Conservation (phyloP, 1,284 basidiomycete species). For the Kalmanozyma brasiliensis region DNA sequence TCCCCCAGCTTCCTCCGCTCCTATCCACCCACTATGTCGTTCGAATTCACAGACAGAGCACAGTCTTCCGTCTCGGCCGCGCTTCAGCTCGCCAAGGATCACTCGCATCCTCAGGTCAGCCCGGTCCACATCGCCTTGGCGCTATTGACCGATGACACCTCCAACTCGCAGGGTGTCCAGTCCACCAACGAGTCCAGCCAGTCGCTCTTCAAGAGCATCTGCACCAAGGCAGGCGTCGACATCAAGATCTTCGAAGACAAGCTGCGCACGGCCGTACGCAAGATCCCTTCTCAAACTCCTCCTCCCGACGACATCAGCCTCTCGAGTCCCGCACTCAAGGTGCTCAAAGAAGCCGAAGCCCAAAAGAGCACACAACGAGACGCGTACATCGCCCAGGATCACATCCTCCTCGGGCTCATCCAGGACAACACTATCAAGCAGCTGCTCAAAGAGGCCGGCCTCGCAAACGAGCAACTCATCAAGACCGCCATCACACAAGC, state of each 20-base stretch:
- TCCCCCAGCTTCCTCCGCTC: not conserved
- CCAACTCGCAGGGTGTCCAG: slow-evolving; percentile 56
- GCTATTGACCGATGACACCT: slow-evolving; percentile 73
- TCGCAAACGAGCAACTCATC: slow-evolving; percentile 77
- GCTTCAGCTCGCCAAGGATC: slow-evolving; percentile 82
- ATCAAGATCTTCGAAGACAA: slow-evolving; percentile 66
- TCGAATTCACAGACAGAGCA: slow-evolving; percentile 82
- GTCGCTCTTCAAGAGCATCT: slow-evolving; percentile 79
- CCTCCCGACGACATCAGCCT: slow-evolving; percentile 63
- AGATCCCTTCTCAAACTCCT: slow-evolving; percentile 64
- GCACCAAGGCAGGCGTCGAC: slow-evolving; percentile 81
- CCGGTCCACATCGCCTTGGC: slow-evolving; percentile 82
- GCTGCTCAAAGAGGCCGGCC: slow-evolving; percentile 79
- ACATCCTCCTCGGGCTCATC: slow-evolving; percentile 78
- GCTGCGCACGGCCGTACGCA: slow-evolving; percentile 57
- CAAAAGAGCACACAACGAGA: slow-evolving; percentile 74
- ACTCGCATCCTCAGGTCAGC: slow-evolving; percentile 77
- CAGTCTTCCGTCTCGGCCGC: slow-evolving; percentile 76
- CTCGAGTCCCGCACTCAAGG: slow-evolving; percentile 53
- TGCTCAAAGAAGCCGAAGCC: slow-evolving; percentile 60
- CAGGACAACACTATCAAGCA: slow-evolving; percentile 77
- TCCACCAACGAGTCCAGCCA: slow-evolving; percentile 66
- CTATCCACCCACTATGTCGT: slow-evolving; percentile 42
- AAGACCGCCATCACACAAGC: slow-evolving; percentile 83
- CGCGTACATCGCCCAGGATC: slow-evolving; percentile 91